Base-by-base conservation (phyloP, 2,329 filamentous ascomycete genomes). In the Aureobasidium sp. region DNA sequence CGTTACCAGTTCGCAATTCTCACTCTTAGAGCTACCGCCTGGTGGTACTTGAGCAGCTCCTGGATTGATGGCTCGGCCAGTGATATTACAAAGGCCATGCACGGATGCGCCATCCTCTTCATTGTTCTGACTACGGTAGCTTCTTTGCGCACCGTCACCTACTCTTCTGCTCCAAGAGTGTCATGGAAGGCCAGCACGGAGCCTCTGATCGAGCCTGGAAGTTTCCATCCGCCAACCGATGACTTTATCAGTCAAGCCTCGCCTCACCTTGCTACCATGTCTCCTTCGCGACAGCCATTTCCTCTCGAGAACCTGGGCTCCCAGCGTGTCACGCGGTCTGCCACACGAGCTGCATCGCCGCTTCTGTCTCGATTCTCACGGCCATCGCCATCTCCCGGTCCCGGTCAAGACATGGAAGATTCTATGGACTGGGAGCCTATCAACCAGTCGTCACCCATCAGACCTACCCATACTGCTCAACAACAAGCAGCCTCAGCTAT, bases 351-450 rank as follows among this genome's bases (percentile, higher is more conserved):
- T 42, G 44, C 62, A 44, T 59, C 53, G 29, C 59, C 64, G 8
- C 48, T 63, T 32, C 51, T 59, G n/a, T 59, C 65, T 47, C 53
- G 61, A 60, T 30, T 64, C 59, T 66, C 68, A 30, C 61, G 11
- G 8, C 61, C 37, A 14, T 42, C 34, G 30, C 57, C 49, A 21
- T 47, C 50, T 37, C 57, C 62, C 5, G 54, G 37, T 21, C 36
- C 34, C 37, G 59, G 21, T 37, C 27, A 68, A 1, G 67, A 71
- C 29, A 63, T 68, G 61, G 76, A 76, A 1, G 82, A 87, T 42
- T 81, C 82, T 61, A 91, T 92, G 89, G 89, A 91, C 68, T 90
- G 88, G 85, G 82, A 85, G 2, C 86, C 86, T 0, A 42, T 53
- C 7, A 54, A 59, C 27, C 62, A 61, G 9, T 34, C 54, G 3